Base-by-base conservation (phyloP, 1,284 basidiomycete species). In the Dichomitus squalens region DNA sequence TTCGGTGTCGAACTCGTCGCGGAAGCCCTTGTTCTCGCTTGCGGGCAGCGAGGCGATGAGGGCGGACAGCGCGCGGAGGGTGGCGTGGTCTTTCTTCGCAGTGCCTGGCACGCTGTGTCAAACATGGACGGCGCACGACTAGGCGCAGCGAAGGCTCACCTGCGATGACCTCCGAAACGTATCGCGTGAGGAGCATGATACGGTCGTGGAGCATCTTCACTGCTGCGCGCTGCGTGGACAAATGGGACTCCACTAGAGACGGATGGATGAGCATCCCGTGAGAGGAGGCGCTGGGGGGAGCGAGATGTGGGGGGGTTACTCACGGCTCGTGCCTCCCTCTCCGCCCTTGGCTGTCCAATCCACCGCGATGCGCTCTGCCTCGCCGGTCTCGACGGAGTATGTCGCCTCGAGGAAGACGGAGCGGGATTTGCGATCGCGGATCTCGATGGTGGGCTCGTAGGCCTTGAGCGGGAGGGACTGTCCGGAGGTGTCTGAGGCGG, bases 291-390 rank as follows among this genome's bases (percentile, higher is more conserved):
- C n/a, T 41, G 23, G 7, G 4, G 4, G 11, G 14, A 1, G 4
- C 6, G 5, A 6, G 50, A 8, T 16, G 2, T 41, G 20, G 41
- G 20, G 31, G 2, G 35, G 35, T 46, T 18, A 77, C 88, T 80
- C 67, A 90, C 91, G 73, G 62, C 87, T 91, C 5, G 87, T 90
- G 54, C 90, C 89, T 46, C 88, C 88, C 33, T 88, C 91, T 34
- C 92, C 91, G n/a, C 94, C 94, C 70, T 89, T 88, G 12, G 93
- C 90, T 1, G 94, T 93, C 81, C 94, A 95, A 73, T 99, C 96
- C 0, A 99, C 96, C 1, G 97, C 97, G 61, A 99, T 98, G 29
- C 97, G 86, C 71, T 99, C 96, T 6, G 97, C 96, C 75, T 99
- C 97, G 27, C 96, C 96, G 0, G 96, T 98, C 73, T 98, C 95